These are phyloP conservation scores for Sporothrix phasma DNA, from an alignment of 2,329 filamentous ascomycete genomes.

Conservation along the genomic window DNA sequence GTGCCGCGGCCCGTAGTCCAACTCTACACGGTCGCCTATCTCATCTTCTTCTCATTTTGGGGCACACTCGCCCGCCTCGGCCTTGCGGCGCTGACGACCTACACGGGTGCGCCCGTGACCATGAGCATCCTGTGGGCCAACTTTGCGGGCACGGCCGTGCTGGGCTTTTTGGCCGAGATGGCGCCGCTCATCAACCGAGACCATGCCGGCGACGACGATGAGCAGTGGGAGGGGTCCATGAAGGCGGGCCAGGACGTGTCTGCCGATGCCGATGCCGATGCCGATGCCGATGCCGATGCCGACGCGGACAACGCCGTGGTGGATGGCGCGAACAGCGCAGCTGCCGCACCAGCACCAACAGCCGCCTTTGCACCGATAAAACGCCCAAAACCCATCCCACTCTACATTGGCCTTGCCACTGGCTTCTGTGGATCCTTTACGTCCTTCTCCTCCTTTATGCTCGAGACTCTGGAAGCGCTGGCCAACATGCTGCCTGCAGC, in stretches of 20 bases:
- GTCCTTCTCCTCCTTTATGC: constrained; percentile 59
- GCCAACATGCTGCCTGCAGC: constrained; percentile 42
- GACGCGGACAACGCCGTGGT: constrained; percentile 22
- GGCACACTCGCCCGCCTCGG: constrained; percentile 79
- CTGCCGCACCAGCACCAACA: background rate
- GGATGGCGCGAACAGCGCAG: background rate
- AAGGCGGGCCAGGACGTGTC: background rate
- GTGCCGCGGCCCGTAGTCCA: constrained; percentile 45
- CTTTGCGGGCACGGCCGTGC: constrained; percentile 65
- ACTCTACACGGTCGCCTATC: constrained; percentile 66
- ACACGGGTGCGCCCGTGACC: constrained; percentile 63
- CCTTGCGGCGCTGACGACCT: constrained; percentile 67
- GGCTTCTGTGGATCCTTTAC: constrained; percentile 66
- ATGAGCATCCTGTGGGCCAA: constrained; percentile 82
- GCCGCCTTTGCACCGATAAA: background rate
- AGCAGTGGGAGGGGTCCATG: constrained; percentile 36
- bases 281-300: constrained; percentile 25
- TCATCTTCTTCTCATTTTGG: constrained; percentile 74
- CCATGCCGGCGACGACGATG: constrained; percentile 36
- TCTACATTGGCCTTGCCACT: constrained; percentile 61
- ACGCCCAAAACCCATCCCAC: constrained; percentile 48
- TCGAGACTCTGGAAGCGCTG: constrained; percentile 58
- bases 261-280: background rate
- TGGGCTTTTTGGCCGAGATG: constrained; percentile 61
- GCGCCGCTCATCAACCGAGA: constrained; percentile 15